A percentile compares a stretch with the other conserved stretches of the same genome.
Conservation (phyloP, 2,329 filamentous ascomycete genomes). For the Ophiostoma angusticollis region DNA sequence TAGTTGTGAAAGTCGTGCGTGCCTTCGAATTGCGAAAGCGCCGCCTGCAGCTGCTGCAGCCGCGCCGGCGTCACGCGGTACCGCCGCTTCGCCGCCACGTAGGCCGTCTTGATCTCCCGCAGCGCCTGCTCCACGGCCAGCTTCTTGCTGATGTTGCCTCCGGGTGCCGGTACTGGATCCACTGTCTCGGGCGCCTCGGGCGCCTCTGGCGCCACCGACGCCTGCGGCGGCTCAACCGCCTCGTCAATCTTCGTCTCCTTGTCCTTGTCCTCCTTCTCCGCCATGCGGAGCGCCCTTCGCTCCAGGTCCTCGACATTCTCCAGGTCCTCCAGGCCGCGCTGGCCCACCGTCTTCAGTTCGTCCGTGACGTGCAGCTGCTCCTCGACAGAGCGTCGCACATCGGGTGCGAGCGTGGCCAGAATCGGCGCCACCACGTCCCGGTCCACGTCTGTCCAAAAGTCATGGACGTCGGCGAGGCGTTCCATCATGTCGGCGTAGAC, state of each 20-base stretch:
- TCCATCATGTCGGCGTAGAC: slow-evolving; percentile 55
- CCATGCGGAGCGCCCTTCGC: slow-evolving; percentile 6
- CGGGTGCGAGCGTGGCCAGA: slow-evolving; percentile 47
- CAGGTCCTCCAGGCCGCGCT: slow-evolving; percentile 7
- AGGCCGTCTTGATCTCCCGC: slow-evolving; percentile 66
- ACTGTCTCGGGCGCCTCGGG: slow-evolving; percentile 16
- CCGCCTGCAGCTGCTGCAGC: slow-evolving; percentile 60
- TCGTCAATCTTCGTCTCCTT: neutral
- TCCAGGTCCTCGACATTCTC: slow-evolving; percentile 8
- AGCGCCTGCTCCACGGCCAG: slow-evolving; percentile 48
- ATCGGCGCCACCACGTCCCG: slow-evolving; percentile 67
- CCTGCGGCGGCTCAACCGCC: slow-evolving; percentile 5
- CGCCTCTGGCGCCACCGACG: neutral
- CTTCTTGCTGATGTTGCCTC: slow-evolving; percentile 3
- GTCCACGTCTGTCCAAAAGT: slow-evolving; percentile 75
- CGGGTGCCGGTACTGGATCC: slow-evolving; percentile 14
- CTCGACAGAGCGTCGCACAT: slow-evolving; percentile 49
- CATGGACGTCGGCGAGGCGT: slow-evolving; percentile 62
- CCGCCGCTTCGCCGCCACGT: slow-evolving; percentile 66
- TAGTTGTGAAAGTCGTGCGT: slow-evolving; percentile 96
- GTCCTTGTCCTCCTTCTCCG: neutral
- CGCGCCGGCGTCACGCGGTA: slow-evolving; percentile 70
- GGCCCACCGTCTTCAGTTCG: slow-evolving; percentile 10
- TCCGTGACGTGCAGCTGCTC: slow-evolving; percentile 41
- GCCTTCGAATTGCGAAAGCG: slow-evolving; percentile 63